Base-by-base conservation (phyloP, 768 basidiomycete species). In the Auricularia auricula-judae region DNA sequence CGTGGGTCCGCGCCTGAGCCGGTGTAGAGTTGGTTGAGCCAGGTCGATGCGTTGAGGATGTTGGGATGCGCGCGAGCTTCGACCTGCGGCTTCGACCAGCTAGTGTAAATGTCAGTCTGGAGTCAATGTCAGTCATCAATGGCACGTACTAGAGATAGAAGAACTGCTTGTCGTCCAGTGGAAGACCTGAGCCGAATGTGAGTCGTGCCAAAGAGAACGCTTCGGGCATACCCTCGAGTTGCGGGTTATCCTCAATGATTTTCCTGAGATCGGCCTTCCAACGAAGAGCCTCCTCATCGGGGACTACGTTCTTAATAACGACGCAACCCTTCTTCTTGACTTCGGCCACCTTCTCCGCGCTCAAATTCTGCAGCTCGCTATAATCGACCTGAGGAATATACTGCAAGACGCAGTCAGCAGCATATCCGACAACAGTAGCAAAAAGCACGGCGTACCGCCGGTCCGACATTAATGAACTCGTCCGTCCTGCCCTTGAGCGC, bases 31-130 rank as follows among this genome's bases (percentile, higher is more conserved):
- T 82, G 80, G 74, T 88, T 89, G 47, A 87, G 76, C 82, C 82
- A 89, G 1, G 75, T 75, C 33, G 79, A 78, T 0, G 80, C 79
- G 16, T 79, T 80, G 29, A 90, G 76, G 21, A 88, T 76, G 66
- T 87, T 86, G 3, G 86, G 84, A 67, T 88, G 85, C 8, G 85
- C 79, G 29, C 87, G 82, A 10, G 87, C 88, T 70, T 82, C 78
- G n/a, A 89, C 82, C 71, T 88, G 86, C 8, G 84, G 71, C 42
- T 71, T 74, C 11, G 80, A 77, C 80, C 80, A 82, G 71, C 80
- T 81, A 8, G 39, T 33, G 65, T 34, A 65, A 18, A 65, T 63
- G 34, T 68, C 65, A 14, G 64, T 64, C 18, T 66, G 53, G 10
- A 66, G 66, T 29, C 51, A 62, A 29, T 7, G 56, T 23, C 64